These are phyloP conservation scores for Penicillium rolfsii DNA, from an alignment of 2,329 filamentous ascomycete genomes.

Conservation along the genomic window DNA sequence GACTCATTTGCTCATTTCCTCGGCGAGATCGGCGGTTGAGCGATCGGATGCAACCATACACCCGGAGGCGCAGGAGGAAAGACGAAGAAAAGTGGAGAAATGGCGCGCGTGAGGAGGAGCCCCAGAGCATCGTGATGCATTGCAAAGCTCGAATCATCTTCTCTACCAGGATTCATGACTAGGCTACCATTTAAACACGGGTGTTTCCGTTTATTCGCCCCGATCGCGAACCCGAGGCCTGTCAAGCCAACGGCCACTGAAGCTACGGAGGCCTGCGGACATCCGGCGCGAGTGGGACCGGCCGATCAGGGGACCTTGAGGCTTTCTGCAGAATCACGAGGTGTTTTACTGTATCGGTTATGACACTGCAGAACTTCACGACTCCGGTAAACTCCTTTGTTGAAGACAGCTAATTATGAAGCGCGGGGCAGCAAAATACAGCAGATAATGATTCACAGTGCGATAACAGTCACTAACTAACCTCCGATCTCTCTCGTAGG, in stretches of 20 bases:
- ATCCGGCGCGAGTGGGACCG: not conserved
- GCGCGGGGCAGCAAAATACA: too few species aligned
- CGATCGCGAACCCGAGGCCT: not conserved
- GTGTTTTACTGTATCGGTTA: not conserved
- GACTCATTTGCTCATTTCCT: not conserved
- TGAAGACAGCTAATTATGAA: not conserved
- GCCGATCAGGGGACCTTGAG: not conserved
- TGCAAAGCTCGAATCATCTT: not conserved
- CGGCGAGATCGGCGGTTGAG: constrained; percentile 4
- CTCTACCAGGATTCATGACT: not conserved
- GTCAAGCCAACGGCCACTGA: not conserved
- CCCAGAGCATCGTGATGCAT: not conserved
- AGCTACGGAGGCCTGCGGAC: not conserved
- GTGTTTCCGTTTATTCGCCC: not conserved
- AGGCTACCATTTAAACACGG: not conserved
- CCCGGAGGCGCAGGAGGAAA: not conserved
- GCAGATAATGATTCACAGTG: too few species aligned
- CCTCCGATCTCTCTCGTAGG: too few species aligned
- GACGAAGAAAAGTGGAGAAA: constrained; percentile 4
- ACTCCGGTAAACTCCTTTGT: not conserved
- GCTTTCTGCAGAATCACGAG: not conserved
- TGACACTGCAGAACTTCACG: not conserved
- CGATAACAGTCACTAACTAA: too few species aligned
- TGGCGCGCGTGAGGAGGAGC: not conserved
- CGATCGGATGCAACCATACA: constrained; percentile 1